Evolutionary conservation across 2,329 filamentous ascomycete genomes (phyloP), one percentile per base, ranked within the genome.

Genomic region (Fusarium keratoplasticum): DNA sequence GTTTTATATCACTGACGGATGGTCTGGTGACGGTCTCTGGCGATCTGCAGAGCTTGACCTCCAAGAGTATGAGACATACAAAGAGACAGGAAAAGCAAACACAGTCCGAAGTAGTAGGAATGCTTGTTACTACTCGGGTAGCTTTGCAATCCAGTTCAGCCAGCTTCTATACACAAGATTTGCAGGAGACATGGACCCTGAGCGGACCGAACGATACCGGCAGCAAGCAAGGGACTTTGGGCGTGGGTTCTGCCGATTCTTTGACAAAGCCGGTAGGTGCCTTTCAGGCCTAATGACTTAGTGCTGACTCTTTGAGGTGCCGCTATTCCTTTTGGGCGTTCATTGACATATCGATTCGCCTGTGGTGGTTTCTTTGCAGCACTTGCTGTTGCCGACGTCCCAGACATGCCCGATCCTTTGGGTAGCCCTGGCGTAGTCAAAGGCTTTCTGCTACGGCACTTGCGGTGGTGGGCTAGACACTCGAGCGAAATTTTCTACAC

Each of bases 101-200:
- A 10, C 64, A 31, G 5, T 59, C 44, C 38, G 40, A 59, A 10
- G 67, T 0, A 74, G 76, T 2, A 61, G 80, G 4, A 85, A 87
- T 55, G 85, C 83, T 1, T 86, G 87, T 68, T 87, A 87, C 75
- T 88, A 88, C 65, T 87, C 86, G 1, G 86, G 86, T 0, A 88
- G 86, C 69, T 88, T 88, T 74, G 86, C 86, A 0, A 86, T 88
- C 31, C 86, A 88, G 64, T 88, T 87, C 57, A 83, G 82, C 4
- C 86, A 88, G 62, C 76, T 88, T 10, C 76, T 87, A 0, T 88
- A 86, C 68, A 77, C 82, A 2, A 82, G 80, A 7, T 84, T 85
- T 72, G 85, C 84, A 0, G 70, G 72, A 2, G 82, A 85, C 31
- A 50, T 85, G 3, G 86, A 87, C 67, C 80, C 80, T 0, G 76